Base-by-base conservation (phyloP, 352 stramenopile species). In the Phytophthora citricola region DNA sequence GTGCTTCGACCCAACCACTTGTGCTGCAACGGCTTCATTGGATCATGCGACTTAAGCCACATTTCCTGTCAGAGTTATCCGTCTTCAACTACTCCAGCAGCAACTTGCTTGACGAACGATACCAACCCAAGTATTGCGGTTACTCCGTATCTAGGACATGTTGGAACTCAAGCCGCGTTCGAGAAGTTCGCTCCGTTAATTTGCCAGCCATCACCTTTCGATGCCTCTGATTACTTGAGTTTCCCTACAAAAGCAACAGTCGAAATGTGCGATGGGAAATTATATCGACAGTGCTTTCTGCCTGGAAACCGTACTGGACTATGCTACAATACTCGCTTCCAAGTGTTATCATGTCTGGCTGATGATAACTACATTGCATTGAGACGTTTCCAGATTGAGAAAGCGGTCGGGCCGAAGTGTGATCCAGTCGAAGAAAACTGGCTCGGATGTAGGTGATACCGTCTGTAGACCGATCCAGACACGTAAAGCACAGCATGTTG, bases 361-460 rank as follows among this genome's bases (percentile, higher is more conserved):
- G 58, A 78, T 3, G 31, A 59, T 8, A 51, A 29, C 2, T 48
- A 52, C 8, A 67, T 77, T 27, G 26, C 31, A 17, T 54, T 82
- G 6, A 67, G 74, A 4, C 48, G 45, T 8, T 46, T 57, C 4
- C 57, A 71, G 27, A 78, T 76, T 6, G 50, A 72, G 3, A 62
- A 61, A 26, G 47, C 47, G 5, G 55, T 67, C 1, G 75, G 68
- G 3, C 44, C 22, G 2, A 14, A 22, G 8, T 83, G 71, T 22
- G 71, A 83, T 20, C 43, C 59, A 10, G 36, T 57, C 1, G 67
- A 69, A 5, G 68, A 83, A 39, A 66, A 58, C 9, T 80, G 75
- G 75, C 68, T 83, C 2, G 71, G 71, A 7, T 80, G 75, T 29
- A 43, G 14, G 36, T 41, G 17, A 41, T 20, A 11, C 9, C 2